These are phyloP conservation scores for Exophiala calicioides DNA, from an alignment of 2,329 filamentous ascomycete species.

Conservation along the genomic window DNA sequence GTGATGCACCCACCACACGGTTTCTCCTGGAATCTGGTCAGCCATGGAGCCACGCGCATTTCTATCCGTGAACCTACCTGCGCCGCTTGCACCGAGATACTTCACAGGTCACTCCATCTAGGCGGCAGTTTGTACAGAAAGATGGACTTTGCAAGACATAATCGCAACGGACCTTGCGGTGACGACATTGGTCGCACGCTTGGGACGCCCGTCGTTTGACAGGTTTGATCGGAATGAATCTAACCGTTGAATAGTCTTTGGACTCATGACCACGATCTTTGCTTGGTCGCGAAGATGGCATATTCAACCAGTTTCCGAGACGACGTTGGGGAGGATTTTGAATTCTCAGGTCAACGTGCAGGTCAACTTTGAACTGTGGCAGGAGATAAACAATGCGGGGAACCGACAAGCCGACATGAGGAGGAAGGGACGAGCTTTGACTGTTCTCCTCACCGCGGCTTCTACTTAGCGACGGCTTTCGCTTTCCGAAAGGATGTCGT, in stretches of 20 bases:
- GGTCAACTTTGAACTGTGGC: no score
- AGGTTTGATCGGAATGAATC: conserved; percentile 6
- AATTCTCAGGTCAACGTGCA: no score
- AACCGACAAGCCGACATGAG: no score
- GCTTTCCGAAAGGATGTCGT: no score
- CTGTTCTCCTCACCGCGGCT: no score
- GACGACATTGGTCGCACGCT: conserved; percentile 8
- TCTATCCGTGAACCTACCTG: no score
- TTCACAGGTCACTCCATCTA: conserved; percentile 6
- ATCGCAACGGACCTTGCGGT: conserved; percentile 11
- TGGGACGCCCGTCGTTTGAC: conserved; percentile 9
- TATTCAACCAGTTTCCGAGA: no score
- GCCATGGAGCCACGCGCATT: neutral
- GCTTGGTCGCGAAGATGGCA: neutral
- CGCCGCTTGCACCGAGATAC: conserved; percentile 6
- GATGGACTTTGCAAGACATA: conserved; percentile 1
- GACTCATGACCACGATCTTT: no score
- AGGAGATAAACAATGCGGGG: no score
- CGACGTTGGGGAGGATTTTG: no score
- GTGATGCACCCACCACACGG: neutral
- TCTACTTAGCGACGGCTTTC: no score
- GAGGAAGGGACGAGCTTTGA: no score
- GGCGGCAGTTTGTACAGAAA: conserved; percentile 8
- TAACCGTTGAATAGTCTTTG: neutral
- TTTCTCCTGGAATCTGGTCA: neutral